phyloP scores from a whole-genome alignment of 495 filamentous ascomycete species.

The Penicillium crystallinum region DNA sequence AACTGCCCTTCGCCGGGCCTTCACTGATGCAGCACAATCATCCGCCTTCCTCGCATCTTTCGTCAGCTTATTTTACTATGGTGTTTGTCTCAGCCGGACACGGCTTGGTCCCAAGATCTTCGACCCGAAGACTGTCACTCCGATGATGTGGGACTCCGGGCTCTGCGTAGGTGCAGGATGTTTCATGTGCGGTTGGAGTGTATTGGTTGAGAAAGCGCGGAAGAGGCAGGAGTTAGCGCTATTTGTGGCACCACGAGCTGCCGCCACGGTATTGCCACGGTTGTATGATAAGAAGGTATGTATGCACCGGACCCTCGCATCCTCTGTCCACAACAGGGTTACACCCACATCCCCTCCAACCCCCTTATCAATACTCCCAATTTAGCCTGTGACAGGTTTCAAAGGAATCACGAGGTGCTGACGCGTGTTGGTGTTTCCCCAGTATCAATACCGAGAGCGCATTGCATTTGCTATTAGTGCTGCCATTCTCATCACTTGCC shows the following conservation, averaged over 20 bases:
- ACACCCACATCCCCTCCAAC: slow-evolving; percentile 13
- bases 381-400: slow-evolving; percentile 4
- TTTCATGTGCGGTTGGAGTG: slow-evolving; percentile 78
- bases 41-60: slow-evolving; percentile 81
- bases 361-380: neutral
- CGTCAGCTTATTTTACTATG: slow-evolving; percentile 81
- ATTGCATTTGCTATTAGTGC: slow-evolving; percentile 67
- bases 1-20: slow-evolving; percentile 38
- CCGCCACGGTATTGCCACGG: slow-evolving; percentile 71
- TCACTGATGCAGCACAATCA: slow-evolving; percentile 61
- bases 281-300: slow-evolving; percentile 60
- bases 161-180: slow-evolving; percentile 73
- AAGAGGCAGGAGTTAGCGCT: slow-evolving; percentile 74
- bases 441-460: slow-evolving; percentile 73
- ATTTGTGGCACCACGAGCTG: slow-evolving; percentile 81
- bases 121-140: slow-evolving; percentile 46
- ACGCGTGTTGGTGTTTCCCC: slow-evolving; percentile 22
- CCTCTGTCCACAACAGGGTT: slow-evolving; percentile 17
- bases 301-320: slow-evolving; percentile 26
- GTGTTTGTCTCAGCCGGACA: slow-evolving; percentile 77
- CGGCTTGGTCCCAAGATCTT: slow-evolving; percentile 71
- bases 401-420: slow-evolving; percentile 15
- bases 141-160: slow-evolving; percentile 60
- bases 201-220: slow-evolving; percentile 64
- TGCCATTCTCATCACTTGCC: slow-evolving; percentile 69